Percentiles rank a stretch among this genome's conserved stretches.
Evolutionary conservation across 2,329 filamentous ascomycete genomes (phyloP).

Genomic region (Calonectria montana): DNA sequence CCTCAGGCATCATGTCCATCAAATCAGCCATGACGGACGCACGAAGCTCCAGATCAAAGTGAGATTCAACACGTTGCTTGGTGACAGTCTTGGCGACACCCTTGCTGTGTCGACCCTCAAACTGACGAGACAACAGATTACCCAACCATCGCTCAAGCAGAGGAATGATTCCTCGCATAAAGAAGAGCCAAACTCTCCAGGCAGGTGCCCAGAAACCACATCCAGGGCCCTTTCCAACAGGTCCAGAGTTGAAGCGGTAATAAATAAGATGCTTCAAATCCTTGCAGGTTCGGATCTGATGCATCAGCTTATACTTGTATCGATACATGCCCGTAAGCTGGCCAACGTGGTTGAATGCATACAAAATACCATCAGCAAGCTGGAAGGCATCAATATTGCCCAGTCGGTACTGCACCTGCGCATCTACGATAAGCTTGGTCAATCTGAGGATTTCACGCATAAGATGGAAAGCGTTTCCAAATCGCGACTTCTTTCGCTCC

Average conservation of each 20-base stretch:
- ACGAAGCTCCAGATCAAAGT: slow-evolving; percentile 96
- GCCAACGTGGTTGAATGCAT: slow-evolving; percentile 98
- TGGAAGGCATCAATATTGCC: slow-evolving; percentile 99
- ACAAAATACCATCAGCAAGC: slow-evolving; percentile 97
- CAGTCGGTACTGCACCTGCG: slow-evolving; percentile 95
- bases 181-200: slow-evolving; percentile 99
- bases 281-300: slow-evolving; percentile 98
- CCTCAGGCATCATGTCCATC: slow-evolving; percentile 99
- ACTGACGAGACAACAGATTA: slow-evolving; percentile 95
- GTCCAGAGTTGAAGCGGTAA: slow-evolving; percentile 97
- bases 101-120: slow-evolving; percentile 98
- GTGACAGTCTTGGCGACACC: slow-evolving; percentile 99
- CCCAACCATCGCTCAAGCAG: slow-evolving; percentile 97
- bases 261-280: slow-evolving; percentile 99
- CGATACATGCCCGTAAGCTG: slow-evolving; percentile 99
- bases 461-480: slow-evolving; percentile 98
- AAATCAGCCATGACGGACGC: slow-evolving; percentile 99
- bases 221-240: slow-evolving; percentile 95
- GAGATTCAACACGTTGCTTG: slow-evolving; percentile 98
- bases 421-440: slow-evolving; percentile 98
- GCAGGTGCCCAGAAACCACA: slow-evolving; percentile 99
- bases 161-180: slow-evolving; percentile 98
- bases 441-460: slow-evolving; percentile 98
- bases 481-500: slow-evolving; percentile 98
- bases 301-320: slow-evolving; percentile 99